Base-by-base conservation (phyloP, 768 basidiomycete species). In the Boletus rufocinnamomeus region DNA sequence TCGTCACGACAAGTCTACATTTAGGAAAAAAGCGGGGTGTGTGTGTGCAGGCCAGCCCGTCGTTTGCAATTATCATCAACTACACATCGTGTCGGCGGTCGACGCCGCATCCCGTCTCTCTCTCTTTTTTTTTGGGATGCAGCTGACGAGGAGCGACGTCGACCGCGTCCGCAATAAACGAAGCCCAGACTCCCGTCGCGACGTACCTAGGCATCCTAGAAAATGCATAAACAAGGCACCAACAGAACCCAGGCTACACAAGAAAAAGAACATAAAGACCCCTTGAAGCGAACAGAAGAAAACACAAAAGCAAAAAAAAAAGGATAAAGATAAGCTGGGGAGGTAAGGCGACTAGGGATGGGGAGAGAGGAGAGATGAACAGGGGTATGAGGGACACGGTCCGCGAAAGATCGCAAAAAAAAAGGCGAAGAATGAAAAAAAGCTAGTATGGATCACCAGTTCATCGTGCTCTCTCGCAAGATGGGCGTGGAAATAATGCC, bases 391-490 rank as follows among this genome's bases (percentile, higher is more conserved):
- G 34, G 50, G 54, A 35, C 43, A 6, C 35, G n/a, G 61, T 69
- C 61, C 61, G 47, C 44, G 32, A 27, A 38, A 51, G 37, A 32
- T 63, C 37, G 37, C 35, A 55, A 27, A 41, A n/a, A 27, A 34
- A 13, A 44, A 35, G 10, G 16, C 30, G 2, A 49, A 38, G 19
- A 21, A 51, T 4, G 8, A 28, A 13, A 16, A 25, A 43, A 53
- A 28, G 4, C 25, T 13, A 27, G 32, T 28, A 57, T 17, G 7
- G 44, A 43, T 79, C 77, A 93, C 90, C 91, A 93, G 72, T 91
- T 89, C 84, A 93, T 84, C 64, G 85, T 93, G 74, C 87, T 93
- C 75, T 91, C 88, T 68, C 82, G 78, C 74, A 94, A 69, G 59
- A 92, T 82, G 23, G 92, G 91, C 51, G 88, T 83, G 3, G 86